phyloP scores from a whole-genome alignment of 768 basidiomycete species.

The Cytidiella melzeri region DNA sequence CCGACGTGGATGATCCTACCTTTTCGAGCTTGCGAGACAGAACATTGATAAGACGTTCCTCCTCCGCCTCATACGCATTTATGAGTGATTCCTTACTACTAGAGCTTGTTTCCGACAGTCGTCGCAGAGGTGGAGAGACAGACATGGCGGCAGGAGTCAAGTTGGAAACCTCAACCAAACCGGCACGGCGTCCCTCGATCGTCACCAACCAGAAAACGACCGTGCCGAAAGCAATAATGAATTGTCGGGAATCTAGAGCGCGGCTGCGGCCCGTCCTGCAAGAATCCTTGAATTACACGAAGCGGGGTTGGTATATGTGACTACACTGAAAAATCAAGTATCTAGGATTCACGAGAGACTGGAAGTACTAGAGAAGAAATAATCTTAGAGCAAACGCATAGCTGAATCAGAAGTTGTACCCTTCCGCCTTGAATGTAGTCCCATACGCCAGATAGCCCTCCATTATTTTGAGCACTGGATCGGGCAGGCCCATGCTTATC shows the following conservation, averaged over 20 bases:
- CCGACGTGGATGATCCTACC: constrained; percentile 34
- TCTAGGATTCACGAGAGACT: background rate
- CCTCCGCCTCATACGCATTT: constrained; percentile 86
- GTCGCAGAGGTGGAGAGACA: constrained; percentile 44
- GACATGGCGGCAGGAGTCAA: constrained; percentile 25
- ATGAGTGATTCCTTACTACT: constrained; percentile 68
- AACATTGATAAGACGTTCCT: constrained; percentile 82
- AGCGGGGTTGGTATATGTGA: constrained; percentile 3
- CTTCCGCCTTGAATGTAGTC: constrained; percentile 81
- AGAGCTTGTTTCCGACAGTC: constrained; percentile 50
- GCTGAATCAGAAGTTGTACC: constrained; percentile 59
- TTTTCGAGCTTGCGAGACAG: constrained; percentile 80
- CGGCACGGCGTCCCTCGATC: too few species aligned
- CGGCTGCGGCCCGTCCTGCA: too few species aligned
- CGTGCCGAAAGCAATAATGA: too few species aligned
- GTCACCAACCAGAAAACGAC: too few species aligned
- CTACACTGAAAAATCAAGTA: background rate
- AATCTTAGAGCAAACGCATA: background rate
- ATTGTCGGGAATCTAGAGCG: too few species aligned
- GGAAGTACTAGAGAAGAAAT: background rate
- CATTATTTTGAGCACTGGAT: constrained; percentile 88
- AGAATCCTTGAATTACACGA: constrained; percentile 9
- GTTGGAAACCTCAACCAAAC: too few species aligned
- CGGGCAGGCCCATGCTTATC: constrained; percentile 90
- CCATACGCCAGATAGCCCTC: constrained; percentile 88